Conservation (phyloP, 768 basidiomycete species). For the Symmetrospora coprosmae region DNA sequence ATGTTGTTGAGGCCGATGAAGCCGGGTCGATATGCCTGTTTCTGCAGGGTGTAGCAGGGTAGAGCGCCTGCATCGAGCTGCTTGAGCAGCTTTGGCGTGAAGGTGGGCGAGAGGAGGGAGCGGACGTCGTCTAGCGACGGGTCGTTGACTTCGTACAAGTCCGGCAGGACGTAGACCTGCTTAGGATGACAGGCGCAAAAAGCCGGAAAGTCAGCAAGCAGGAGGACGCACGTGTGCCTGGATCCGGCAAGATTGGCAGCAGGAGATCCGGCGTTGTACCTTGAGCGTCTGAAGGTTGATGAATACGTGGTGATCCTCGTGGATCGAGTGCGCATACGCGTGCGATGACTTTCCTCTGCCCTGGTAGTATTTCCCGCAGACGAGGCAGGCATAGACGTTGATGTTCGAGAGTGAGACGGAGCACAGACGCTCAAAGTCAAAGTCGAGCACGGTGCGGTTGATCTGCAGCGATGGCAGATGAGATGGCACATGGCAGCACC, state of each 20-base stretch:
- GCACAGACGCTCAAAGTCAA: conserved; percentile 98
- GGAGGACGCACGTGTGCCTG: conserved; percentile 9
- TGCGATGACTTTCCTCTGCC: conserved; percentile 84
- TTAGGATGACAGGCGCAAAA: not conserved
- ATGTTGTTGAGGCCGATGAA: conserved; percentile 96
- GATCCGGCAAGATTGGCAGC: conserved; percentile 28
- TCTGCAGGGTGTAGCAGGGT: conserved; percentile 67
- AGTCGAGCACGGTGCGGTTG: conserved; percentile 71
- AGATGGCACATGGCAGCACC: too few species aligned
- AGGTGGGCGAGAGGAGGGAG: conserved; percentile 75
- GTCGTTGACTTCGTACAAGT: conserved; percentile 90
- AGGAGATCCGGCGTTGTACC: conserved; percentile 48
- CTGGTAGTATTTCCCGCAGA: conserved; percentile 98
- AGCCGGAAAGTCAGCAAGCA: too few species aligned
- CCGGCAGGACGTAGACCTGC: conserved; percentile 91
- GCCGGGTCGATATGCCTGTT: conserved; percentile 72
- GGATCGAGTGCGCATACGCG: conserved; percentile 91
- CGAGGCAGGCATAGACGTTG: conserved; percentile 93
- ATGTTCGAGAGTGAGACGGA: conserved; percentile 91
- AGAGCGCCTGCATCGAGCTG: conserved; percentile 44
- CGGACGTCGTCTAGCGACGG: conserved; percentile 92
- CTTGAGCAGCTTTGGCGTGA: conserved; percentile 47
- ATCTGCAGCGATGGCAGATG: not conserved
- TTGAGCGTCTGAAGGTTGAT: conserved; percentile 87
- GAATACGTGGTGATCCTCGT: conserved; percentile 96